These are phyloP conservation scores for Pistacia vera DNA, from an alignment of 345 rosid species.

Conservation along the genomic window DNA sequence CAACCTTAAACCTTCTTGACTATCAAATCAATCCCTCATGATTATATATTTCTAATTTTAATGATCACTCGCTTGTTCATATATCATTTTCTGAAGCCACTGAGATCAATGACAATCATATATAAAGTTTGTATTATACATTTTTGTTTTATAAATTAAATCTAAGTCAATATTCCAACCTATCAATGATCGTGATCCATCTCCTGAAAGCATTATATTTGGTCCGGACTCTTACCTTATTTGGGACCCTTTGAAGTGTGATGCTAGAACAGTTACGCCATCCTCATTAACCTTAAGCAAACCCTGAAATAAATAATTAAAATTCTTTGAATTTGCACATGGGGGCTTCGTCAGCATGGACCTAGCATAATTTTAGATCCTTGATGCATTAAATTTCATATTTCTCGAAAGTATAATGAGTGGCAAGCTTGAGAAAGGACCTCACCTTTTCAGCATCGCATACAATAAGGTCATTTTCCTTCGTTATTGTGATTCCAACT, in stretches of 20 bases:
- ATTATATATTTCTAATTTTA: too few relatives aligned
- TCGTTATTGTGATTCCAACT: constrained; percentile 45
- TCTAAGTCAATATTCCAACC: too few relatives aligned
- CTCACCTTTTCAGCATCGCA: constrained; percentile 44
- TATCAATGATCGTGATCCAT: too few relatives aligned
- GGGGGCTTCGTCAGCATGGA: neutral
- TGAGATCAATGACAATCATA: too few relatives aligned
- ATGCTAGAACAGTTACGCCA: constrained; percentile 35
- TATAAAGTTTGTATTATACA: too few relatives aligned
- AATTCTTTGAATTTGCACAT: too few relatives aligned
- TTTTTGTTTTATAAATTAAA: too few relatives aligned
- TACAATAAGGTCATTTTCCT: constrained; percentile 39
- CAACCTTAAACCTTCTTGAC: too few relatives aligned
- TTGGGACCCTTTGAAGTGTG: constrained; percentile 40
- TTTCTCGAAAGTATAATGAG: neutral
- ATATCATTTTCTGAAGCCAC: too few relatives aligned
- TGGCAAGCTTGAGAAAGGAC: neutral
- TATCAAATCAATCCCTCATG: too few relatives aligned
- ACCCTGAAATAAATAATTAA: constrained; percentile 31
- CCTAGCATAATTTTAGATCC: neutral
- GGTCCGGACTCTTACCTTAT: constrained; percentile 31
- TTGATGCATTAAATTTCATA: neutral
- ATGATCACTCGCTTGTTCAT: too few relatives aligned
- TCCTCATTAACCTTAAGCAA: constrained; percentile 50
- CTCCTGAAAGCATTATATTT: too few relatives aligned